These are phyloP conservation scores for Barnettozyma populi DNA, from an alignment of 805 yeast genomes.

Conservation along the genomic window DNA sequence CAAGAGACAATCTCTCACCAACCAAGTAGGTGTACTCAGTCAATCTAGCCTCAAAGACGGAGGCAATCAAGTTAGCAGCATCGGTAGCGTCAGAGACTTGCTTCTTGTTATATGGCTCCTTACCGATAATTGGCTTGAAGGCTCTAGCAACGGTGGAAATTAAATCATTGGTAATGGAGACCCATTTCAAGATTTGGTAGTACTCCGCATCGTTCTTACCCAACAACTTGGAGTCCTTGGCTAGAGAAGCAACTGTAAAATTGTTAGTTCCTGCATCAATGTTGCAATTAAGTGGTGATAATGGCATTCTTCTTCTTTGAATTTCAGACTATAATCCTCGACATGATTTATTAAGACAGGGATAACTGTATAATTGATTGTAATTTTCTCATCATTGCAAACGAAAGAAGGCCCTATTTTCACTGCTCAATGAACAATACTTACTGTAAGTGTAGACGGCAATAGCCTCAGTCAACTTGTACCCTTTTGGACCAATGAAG, in stretches of 20 bases:
- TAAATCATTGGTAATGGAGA: conserved; percentile 73
- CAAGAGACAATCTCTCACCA: conserved; percentile 60
- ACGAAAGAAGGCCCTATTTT: neutral
- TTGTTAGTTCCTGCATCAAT: conserved; percentile 12
- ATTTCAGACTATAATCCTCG: conserved; percentile 59
- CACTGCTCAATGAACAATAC: conserved; percentile 24
- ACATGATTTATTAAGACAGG: conserved; percentile 78
- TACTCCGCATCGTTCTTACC: conserved; percentile 64
- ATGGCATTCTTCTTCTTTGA: neutral
- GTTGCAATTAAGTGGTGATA: neutral
- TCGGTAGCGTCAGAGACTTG: conserved; percentile 42
- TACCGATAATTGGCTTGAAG: conserved; percentile 60
- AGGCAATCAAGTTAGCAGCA: conserved; percentile 34
- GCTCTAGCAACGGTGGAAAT: conserved; percentile 41
- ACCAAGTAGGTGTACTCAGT: conserved; percentile 60
- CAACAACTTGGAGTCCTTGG: conserved; percentile 37
- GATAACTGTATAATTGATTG: conserved; percentile 62
- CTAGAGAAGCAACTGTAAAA: conserved; percentile 28
- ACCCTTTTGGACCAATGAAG: conserved; percentile 65
- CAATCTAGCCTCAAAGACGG: conserved; percentile 51
- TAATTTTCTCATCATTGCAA: conserved; percentile 52
- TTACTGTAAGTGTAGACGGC: conserved; percentile 58
- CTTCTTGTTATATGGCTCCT: conserved; percentile 72
- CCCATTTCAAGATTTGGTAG: conserved; percentile 63
- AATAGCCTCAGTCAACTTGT: conserved; percentile 62